Conservation (phyloP, 2,329 filamentous ascomycete genomes). For the Peltaster fructicola region DNA sequence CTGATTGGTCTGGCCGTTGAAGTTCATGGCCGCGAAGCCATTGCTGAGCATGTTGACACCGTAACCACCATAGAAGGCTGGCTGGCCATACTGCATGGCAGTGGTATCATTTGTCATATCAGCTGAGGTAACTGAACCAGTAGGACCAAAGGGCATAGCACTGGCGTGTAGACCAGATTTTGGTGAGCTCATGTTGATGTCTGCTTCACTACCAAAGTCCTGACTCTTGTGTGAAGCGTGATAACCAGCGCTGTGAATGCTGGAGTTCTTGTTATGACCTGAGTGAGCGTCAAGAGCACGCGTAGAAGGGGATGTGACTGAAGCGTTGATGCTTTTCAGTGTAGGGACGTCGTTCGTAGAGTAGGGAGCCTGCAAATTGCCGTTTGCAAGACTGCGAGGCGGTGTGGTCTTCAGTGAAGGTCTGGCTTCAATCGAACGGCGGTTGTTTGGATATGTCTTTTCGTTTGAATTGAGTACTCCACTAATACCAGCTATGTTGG, state of each 20-base stretch:
- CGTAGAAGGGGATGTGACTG: slow-evolving; percentile 13
- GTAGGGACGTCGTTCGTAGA: slow-evolving; percentile 82
- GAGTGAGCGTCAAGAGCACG: no score
- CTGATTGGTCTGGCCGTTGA: no score
- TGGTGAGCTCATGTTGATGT: no score
- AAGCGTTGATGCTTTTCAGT: slow-evolving; percentile 46
- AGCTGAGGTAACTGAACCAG: no score
- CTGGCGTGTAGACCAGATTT: slow-evolving; percentile 63
- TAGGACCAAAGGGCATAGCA: slow-evolving; percentile 62
- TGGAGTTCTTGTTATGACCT: no score
- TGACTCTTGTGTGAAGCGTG: no score
- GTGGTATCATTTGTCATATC: slow-evolving; percentile 17
- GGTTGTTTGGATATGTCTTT: slow-evolving; percentile 23
- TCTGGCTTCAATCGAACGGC: slow-evolving; percentile 32
- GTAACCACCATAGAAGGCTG: slow-evolving; percentile 3
- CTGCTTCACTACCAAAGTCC: no score
- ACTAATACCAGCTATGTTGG: slow-evolving; percentile 20
- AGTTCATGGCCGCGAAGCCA: slow-evolving; percentile 48
- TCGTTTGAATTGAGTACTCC: slow-evolving; percentile 23
- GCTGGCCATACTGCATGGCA: slow-evolving; percentile 23
- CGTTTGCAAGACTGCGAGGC: slow-evolving; percentile 38
- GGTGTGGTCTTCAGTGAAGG: slow-evolving; percentile 36
- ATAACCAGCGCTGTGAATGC: no score
- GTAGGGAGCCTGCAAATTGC: slow-evolving; percentile 61
- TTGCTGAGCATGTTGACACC: slow-evolving; percentile 38